Evolutionary conservation across 495 filamentous ascomycete genomes (phyloP).

Genomic region (Hypoxylon rickii): DNA sequence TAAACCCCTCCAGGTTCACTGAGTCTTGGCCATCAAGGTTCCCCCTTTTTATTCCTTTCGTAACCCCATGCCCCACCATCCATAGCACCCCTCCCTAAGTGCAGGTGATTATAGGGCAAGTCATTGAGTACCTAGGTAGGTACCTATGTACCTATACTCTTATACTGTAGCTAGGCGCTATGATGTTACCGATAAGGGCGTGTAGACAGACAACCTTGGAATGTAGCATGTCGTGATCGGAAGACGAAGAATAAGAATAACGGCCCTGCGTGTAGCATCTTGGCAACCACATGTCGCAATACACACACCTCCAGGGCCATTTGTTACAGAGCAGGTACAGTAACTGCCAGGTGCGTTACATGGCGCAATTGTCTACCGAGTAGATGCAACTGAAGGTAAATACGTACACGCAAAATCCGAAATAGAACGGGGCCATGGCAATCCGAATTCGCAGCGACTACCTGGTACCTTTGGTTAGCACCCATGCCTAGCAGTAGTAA

Average conservation of each 20-base stretch:
- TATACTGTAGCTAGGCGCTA: too few relatives aligned
- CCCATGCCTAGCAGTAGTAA: too few relatives aligned
- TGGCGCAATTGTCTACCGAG: too few relatives aligned
- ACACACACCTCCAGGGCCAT: background rate
- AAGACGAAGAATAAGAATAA: background rate
- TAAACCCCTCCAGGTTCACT: too few relatives aligned
- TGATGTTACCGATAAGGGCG: too few relatives aligned
- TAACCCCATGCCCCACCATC: background rate
- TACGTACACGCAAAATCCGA: background rate
- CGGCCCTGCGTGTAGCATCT: slow-evolving; percentile 9
- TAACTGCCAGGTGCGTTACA: background rate
- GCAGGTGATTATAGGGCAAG: too few relatives aligned
- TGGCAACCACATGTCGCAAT: slow-evolving; percentile 7
- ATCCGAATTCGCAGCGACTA: background rate
- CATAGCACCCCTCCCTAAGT: too few relatives aligned
- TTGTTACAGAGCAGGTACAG: background rate
- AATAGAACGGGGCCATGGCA: background rate
- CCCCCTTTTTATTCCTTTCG: background rate
- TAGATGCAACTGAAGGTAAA: too few relatives aligned
- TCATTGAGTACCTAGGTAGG: background rate
- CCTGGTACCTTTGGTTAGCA: background rate
- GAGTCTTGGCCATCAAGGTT: slow-evolving; percentile 1
- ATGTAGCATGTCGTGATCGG: slow-evolving; percentile 28
- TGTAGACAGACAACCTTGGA: background rate
- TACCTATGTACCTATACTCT: background rate